Conservation (phyloP, 1,284 basidiomycete species). For the Exobasidium cylindrosporum region DNA sequence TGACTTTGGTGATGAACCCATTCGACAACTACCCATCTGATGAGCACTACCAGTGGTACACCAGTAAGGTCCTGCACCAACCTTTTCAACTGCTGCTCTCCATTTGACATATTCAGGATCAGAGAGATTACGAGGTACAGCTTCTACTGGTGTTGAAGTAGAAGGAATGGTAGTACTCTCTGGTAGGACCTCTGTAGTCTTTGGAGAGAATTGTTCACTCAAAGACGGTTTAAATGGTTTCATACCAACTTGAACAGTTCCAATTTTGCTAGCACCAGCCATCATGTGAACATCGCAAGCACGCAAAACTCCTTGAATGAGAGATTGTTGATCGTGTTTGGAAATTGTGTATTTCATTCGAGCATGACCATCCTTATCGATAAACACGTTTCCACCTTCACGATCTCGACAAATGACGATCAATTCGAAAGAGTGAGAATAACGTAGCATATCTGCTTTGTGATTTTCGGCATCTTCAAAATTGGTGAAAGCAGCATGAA, state of each 20-base stretch:
- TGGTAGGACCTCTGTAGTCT: conserved; percentile 14
- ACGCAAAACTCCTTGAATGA: conserved; percentile 56
- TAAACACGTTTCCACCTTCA: conserved; percentile 52
- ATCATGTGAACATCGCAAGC: conserved; percentile 56
- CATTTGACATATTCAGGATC: conserved; percentile 46
- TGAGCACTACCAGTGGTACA: conserved; percentile 44
- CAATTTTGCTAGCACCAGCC: conserved; percentile 57
- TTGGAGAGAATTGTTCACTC: neutral
- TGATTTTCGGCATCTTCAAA: conserved; percentile 54
- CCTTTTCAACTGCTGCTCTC: conserved; percentile 40
- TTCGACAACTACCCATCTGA: conserved; percentile 58
- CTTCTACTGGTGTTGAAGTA: conserved; percentile 35
- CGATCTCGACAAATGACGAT: conserved; percentile 53
- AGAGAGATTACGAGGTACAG: conserved; percentile 38
- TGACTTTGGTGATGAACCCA: conserved; percentile 53
- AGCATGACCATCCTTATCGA: conserved; percentile 55
- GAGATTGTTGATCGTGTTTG: conserved; percentile 53
- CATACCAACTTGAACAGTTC: conserved; percentile 53
- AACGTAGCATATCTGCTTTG: conserved; percentile 55
- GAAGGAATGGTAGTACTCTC: conserved; percentile 44
- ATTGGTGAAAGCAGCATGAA: conserved; percentile 52
- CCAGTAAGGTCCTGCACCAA: conserved; percentile 35
- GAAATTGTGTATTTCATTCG: conserved; percentile 56
- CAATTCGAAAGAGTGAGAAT: conserved; percentile 49
- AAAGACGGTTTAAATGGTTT: conserved; percentile 25